phyloP scores from a whole-genome alignment of 441 rosid genomes.

The Populus hybrid region DNA sequence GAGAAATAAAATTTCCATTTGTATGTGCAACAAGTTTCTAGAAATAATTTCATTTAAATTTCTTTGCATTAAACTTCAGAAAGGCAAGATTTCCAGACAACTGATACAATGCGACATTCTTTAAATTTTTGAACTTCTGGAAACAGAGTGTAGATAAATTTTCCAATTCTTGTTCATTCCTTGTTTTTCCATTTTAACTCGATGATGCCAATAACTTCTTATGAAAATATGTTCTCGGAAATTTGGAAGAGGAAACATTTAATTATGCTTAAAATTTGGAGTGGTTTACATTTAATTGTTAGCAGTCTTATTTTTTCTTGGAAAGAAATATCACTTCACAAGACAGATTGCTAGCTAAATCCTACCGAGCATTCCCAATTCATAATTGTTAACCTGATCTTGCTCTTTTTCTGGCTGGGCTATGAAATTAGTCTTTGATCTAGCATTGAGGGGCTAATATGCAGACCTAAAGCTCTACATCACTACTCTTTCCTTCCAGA shows the following conservation, averaged over 20 bases:
- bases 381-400: too few species aligned
- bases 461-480: neutral
- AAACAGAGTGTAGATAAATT: constrained; percentile 24
- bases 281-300: neutral
- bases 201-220: constrained; percentile 7
- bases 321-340: neutral
- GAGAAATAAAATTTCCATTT: constrained; percentile 25
- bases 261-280: neutral
- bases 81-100: constrained; percentile 16
- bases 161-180: constrained; percentile 9
- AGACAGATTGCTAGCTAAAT: neutral
- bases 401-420: too few species aligned
- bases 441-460: too few species aligned
- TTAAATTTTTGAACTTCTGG: constrained; percentile 21
- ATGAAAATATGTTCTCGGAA: too few species aligned
- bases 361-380: neutral
- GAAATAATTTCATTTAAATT: constrained; percentile 21
- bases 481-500: neutral
- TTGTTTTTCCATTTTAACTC: constrained; percentile 6
- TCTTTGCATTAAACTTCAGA: constrained; percentile 17
- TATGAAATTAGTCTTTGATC: too few species aligned
- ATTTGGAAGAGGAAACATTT: neutral
- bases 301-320: neutral
- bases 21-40: constrained; percentile 12
- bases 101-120: constrained; percentile 24